Evolutionary conservation across 192 early-diverging fungal species (phyloP).

Genomic region (Backusella sp.): DNA sequence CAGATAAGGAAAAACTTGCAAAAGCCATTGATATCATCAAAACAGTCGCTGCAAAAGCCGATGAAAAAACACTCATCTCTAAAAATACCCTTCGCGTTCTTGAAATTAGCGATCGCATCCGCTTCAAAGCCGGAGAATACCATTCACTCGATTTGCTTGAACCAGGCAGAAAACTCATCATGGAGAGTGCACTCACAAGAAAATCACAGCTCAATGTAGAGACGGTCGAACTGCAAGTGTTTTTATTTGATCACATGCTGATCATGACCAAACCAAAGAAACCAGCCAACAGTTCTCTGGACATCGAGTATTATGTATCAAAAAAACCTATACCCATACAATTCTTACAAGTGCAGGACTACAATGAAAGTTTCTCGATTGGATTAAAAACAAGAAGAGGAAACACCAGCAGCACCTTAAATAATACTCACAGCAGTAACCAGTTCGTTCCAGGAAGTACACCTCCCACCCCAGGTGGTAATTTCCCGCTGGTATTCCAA

Average conservation of each 20-base stretch:
- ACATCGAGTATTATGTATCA: constrained; percentile 61
- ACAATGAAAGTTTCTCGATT: constrained; percentile 18
- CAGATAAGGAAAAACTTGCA: constrained; percentile 66
- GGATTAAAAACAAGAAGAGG: constrained; percentile 17
- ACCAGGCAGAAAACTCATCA: constrained; percentile 68
- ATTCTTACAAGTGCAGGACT: constrained; percentile 56
- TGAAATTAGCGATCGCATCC: constrained; percentile 25
- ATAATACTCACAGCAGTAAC: not conserved
- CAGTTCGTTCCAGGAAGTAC: constrained; percentile 28
- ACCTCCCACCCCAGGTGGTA: constrained; percentile 42
- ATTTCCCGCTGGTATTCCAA: constrained; percentile 64
- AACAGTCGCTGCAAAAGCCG: constrained; percentile 16
- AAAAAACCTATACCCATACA: constrained; percentile 80
- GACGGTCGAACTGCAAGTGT: constrained; percentile 69
- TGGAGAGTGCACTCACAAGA: constrained; percentile 71
- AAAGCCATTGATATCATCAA: constrained; percentile 14
- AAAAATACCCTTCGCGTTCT: constrained; percentile 24
- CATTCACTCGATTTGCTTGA: constrained; percentile 73
- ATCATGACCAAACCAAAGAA: constrained; percentile 67
- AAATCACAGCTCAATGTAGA: constrained; percentile 40
- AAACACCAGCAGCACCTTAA: not conserved
- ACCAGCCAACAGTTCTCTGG: constrained; percentile 41
- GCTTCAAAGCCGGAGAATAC: constrained; percentile 21
- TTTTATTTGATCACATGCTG: constrained; percentile 88
- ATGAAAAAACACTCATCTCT: constrained; percentile 12